phyloP scores from a whole-genome alignment of 176 grass and related monocot genomes.

The Rhynchospora pubera region DNA sequence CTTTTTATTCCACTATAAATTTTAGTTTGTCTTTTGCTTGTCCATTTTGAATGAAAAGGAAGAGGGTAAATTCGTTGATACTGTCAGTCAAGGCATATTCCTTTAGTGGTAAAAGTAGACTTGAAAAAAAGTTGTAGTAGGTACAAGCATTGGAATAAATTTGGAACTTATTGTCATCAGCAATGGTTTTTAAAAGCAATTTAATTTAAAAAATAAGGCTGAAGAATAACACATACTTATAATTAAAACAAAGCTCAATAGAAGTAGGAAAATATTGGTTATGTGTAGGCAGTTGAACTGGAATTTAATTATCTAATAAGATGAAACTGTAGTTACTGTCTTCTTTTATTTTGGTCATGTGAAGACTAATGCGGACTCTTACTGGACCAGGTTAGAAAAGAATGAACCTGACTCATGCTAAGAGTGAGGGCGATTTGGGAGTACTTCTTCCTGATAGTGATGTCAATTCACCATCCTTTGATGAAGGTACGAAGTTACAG shows the following conservation, averaged over 20 bases:
- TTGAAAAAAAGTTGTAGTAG: background rate
- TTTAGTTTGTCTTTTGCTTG: background rate
- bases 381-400: conserved; percentile 3
- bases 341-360: background rate
- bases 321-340: background rate
- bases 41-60: background rate
- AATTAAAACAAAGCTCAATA: background rate
- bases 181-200: background rate
- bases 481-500: conserved; percentile 11
- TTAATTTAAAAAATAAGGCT: background rate
- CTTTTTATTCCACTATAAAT: background rate
- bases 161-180: background rate
- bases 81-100: conserved; percentile 11
- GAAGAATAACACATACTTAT: background rate
- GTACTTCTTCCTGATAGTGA: conserved; percentile 11
- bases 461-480: conserved; percentile 22
- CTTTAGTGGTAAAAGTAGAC: conserved; percentile 6
- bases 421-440: conserved; percentile 27
- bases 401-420: conserved; percentile 2
- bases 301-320: background rate
- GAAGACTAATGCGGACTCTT: background rate
- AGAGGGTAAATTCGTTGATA: background rate
- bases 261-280: background rate
- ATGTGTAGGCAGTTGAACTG: background rate
- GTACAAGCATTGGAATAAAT: background rate